These are phyloP conservation scores for Pyricularia grisea DNA, from an alignment of 2,329 filamentous ascomycete genomes.

Conservation along the genomic window DNA sequence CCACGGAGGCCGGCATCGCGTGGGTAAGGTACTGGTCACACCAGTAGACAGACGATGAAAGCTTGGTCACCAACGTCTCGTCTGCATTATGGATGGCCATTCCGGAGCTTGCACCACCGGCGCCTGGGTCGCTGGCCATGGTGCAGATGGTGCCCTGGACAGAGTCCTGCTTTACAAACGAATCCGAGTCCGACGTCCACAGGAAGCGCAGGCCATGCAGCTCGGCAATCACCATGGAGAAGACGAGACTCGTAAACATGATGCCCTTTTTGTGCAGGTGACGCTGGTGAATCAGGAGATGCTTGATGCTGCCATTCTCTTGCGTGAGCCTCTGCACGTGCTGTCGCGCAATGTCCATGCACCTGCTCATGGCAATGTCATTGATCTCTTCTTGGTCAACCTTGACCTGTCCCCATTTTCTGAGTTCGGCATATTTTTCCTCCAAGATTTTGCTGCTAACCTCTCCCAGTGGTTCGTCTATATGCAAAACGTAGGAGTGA, in stretches of 20 bases:
- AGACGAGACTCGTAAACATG: not conserved
- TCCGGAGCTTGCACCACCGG: not conserved
- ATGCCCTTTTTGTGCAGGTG: not conserved
- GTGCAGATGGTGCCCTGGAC: not conserved
- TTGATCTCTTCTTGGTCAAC: not conserved
- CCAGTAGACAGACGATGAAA: not conserved
- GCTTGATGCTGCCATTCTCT: not conserved
- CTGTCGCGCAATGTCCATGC: not conserved
- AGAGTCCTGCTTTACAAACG: not conserved
- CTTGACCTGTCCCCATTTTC: not conserved
- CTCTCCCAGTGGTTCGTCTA: not conserved
- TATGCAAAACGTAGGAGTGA: not conserved
- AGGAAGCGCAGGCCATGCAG: not conserved
- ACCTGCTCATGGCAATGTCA: not conserved
- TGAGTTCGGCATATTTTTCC: not conserved
- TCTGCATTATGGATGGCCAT: not conserved
- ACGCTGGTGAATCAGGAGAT: not conserved
- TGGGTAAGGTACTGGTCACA: not conserved
- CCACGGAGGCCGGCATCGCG: not conserved
- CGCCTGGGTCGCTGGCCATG: not conserved
- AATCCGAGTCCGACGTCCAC: not conserved
- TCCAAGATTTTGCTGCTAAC: not conserved
- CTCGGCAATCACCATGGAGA: not conserved
- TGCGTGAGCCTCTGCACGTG: not conserved
- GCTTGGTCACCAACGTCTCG: not conserved